Evolutionary conservation across 805 yeast genomes (phyloP).

Genomic region (Yarrowia yakushimensis): DNA sequence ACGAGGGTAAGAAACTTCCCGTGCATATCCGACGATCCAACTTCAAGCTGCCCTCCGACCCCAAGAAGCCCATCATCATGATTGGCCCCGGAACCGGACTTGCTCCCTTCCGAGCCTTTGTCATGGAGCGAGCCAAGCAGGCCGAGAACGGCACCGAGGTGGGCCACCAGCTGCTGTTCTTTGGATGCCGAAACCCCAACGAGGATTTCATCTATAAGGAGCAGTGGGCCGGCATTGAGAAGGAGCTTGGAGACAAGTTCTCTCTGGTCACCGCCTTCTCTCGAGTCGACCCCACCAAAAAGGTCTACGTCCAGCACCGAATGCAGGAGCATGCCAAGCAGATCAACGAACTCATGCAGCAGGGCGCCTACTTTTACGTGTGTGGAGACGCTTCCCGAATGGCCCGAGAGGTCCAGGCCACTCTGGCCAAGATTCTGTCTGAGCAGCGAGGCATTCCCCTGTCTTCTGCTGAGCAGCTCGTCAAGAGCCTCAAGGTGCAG

Average conservation of each 20-base stretch:
- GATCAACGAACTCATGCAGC: constrained; percentile 50
- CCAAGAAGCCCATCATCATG: constrained; percentile 79
- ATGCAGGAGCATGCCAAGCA: constrained; percentile 47
- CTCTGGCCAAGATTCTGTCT: constrained; percentile 61
- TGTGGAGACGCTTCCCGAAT: constrained; percentile 96
- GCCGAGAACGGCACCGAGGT: constrained; percentile 49
- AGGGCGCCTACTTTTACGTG: constrained; percentile 86
- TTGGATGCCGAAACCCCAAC: constrained; percentile 75
- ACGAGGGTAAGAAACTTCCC: constrained; percentile 59
- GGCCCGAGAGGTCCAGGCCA: constrained; percentile 88
- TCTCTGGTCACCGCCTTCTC: constrained; percentile 80
- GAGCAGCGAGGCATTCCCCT: constrained; percentile 59
- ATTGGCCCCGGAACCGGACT: constrained; percentile 99
- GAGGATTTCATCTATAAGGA: constrained; percentile 84
- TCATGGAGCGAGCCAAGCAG: constrained; percentile 76
- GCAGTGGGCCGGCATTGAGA: constrained; percentile 59
- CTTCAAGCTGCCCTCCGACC: constrained; percentile 86
- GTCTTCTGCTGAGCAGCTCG: constrained; percentile 69
- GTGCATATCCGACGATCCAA: constrained; percentile 93
- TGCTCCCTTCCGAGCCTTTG: constrained; percentile 95
- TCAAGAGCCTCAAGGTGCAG: constrained; percentile 73
- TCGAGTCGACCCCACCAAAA: constrained; percentile 55
- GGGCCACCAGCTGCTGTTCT: constrained; percentile 76
- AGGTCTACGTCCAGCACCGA: constrained; percentile 83
- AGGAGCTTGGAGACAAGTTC: constrained; percentile 32